Evolutionary conservation across 495 filamentous ascomycete genomes (phyloP).

Genomic region (Terfezia claveryi): DNA sequence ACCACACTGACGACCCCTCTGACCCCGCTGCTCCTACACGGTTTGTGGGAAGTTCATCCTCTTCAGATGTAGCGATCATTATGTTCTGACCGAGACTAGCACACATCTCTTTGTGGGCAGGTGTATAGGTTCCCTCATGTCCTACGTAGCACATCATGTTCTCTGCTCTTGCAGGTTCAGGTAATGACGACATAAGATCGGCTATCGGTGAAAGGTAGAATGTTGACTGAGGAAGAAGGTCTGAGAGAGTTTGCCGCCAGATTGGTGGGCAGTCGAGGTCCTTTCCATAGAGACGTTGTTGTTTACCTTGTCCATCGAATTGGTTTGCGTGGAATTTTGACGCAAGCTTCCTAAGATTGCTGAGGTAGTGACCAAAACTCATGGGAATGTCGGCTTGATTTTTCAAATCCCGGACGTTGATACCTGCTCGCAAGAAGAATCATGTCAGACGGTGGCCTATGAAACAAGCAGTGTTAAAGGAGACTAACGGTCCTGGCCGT

Average conservation of each 20-base stretch:
- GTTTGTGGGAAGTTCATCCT: constrained; percentile 27
- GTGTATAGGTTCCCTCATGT: constrained; percentile 92
- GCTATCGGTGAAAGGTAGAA: constrained; percentile 66
- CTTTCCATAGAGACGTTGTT: constrained; percentile 85
- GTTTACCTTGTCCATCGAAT: constrained; percentile 37
- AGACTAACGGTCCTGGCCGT: constrained; percentile 48
- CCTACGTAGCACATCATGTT: constrained; percentile 98
- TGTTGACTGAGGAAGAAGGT: constrained; percentile 49
- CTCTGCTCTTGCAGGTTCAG: constrained; percentile 61
- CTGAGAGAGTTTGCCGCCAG: constrained; percentile 59
- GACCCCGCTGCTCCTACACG: constrained; percentile 32
- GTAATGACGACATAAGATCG: constrained; percentile 88
- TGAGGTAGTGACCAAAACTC: constrained; percentile 70
- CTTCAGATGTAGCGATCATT: constrained; percentile 76
- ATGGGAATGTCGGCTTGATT: constrained; percentile 48
- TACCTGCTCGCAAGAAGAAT: too few species aligned
- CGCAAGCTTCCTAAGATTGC: constrained; percentile 54
- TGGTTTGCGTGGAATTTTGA: constrained; percentile 47
- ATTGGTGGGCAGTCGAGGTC: constrained; percentile 78
- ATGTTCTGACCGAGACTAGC: constrained; percentile 88
- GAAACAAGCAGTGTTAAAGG: too few species aligned
- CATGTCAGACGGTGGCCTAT: too few species aligned
- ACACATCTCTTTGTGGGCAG: constrained; percentile 94
- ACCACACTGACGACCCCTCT: constrained; percentile 75
- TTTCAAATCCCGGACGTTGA: constrained; percentile 44